These are phyloP conservation scores for Amylostereum chailletii DNA, from an alignment of 1,284 basidiomycete genomes.

Conservation along the genomic window DNA sequence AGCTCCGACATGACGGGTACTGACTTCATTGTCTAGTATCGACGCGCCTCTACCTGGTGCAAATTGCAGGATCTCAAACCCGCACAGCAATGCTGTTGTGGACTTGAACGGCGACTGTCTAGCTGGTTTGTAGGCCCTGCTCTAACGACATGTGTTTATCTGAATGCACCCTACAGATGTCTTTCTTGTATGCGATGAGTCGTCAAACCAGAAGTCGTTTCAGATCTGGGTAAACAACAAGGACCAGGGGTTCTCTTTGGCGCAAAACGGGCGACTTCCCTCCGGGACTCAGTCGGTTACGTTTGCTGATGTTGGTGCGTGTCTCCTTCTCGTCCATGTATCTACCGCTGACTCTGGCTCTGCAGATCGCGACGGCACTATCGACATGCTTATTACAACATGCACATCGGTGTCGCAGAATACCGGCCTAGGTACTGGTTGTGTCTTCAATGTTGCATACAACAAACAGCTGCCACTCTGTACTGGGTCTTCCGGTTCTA, in stretches of 20 bases:
- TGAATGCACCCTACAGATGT: constrained; percentile 47
- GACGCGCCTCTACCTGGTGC: constrained; percentile 52
- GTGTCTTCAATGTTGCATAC: constrained; percentile 87
- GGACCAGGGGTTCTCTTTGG: constrained; percentile 63
- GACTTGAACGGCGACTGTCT: constrained; percentile 96
- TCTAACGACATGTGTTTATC: neutral
- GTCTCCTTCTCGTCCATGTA: neutral
- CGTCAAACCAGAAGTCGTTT: constrained; percentile 46
- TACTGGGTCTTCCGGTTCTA: constrained; percentile 32
- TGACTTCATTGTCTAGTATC: constrained; percentile 25
- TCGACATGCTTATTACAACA: constrained; percentile 89
- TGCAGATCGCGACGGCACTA: constrained; percentile 89
- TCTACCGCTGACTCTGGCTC: neutral
- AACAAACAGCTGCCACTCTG: constrained; percentile 90
- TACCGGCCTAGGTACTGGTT: constrained; percentile 65
- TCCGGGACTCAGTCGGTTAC: constrained; percentile 71
- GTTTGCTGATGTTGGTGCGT: constrained; percentile 87
- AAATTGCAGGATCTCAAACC: constrained; percentile 72
- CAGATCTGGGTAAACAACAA: constrained; percentile 93
- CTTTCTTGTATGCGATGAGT: constrained; percentile 80
- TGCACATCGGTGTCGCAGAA: constrained; percentile 65
- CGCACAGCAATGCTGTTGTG: constrained; percentile 93
- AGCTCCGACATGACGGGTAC: neutral
- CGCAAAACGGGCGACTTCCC: constrained; percentile 67
- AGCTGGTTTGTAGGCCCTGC: constrained; percentile 47